phyloP scores from a whole-genome alignment of 805 yeast genomes.

The Yarrowia divulgata region DNA sequence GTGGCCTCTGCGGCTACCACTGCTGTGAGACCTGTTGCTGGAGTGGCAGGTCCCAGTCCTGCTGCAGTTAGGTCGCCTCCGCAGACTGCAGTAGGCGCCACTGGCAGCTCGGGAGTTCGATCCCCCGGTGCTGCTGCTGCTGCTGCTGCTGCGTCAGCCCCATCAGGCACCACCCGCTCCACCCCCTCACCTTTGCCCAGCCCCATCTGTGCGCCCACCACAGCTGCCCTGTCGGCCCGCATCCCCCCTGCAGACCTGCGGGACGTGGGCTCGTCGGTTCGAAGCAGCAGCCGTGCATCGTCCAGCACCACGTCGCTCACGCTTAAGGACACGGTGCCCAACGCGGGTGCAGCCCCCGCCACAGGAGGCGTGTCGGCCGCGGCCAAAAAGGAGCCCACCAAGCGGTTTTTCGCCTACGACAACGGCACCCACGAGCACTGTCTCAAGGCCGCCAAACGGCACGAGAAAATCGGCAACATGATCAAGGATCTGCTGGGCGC shows the following conservation, averaged over 20 bases:
- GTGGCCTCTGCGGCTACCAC: background rate
- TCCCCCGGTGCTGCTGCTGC: background rate
- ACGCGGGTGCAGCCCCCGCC: background rate
- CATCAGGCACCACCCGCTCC: background rate
- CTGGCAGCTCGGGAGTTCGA: background rate
- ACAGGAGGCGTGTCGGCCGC: slow-evolving; percentile 1
- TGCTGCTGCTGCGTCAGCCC: background rate
- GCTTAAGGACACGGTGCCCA: slow-evolving; percentile 16
- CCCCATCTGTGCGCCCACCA: slow-evolving; percentile 7
- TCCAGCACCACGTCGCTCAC: slow-evolving; percentile 24
- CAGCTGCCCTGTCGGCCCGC: background rate
- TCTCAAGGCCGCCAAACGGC: slow-evolving; percentile 65
- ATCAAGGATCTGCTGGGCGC: slow-evolving; percentile 40
- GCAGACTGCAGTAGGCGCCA: background rate
- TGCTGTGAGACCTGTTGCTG: background rate
- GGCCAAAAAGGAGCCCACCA: slow-evolving; percentile 25
- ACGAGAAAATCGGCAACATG: slow-evolving; percentile 53
- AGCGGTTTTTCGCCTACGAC: slow-evolving; percentile 45
- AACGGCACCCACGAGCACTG: slow-evolving; percentile 84
- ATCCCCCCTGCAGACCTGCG: slow-evolving; percentile 11
- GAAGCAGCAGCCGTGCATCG: background rate
- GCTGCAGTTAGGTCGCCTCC: background rate
- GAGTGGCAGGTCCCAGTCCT: background rate
- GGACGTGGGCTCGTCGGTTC: slow-evolving; percentile 22
- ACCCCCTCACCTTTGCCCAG: slow-evolving; percentile 28